Evolutionary conservation across 768 basidiomycete species (phyloP).

Genomic region (Gymnopilus junonius): DNA sequence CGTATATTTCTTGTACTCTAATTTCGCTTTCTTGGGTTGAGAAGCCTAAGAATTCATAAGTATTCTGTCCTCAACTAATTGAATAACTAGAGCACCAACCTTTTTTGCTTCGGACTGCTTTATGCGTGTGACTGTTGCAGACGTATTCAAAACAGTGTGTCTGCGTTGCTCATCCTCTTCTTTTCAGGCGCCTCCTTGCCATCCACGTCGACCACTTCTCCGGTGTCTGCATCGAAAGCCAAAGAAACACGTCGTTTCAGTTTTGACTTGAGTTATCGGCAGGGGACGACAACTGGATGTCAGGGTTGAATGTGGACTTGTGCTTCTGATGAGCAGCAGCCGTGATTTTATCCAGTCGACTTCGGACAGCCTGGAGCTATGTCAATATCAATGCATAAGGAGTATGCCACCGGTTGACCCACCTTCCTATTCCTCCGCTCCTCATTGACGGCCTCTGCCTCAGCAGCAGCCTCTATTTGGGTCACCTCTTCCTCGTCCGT

Average conservation of each 20-base stretch:
- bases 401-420: background rate
- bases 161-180: conserved; percentile 64
- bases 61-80: background rate
- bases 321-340: conserved; percentile 71
- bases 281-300: conserved; percentile 35
- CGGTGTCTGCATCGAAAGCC: conserved; percentile 65
- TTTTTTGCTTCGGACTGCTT: conserved; percentile 68
- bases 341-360: conserved; percentile 63
- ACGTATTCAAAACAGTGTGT: conserved; percentile 74
- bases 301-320: conserved; percentile 69
- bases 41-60: conserved; percentile 47
- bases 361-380: conserved; percentile 51
- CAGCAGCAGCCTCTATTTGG: conserved; percentile 58
- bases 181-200: conserved; percentile 28
- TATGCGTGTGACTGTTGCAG: conserved; percentile 65
- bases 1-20: conserved; percentile 55
- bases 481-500: conserved; percentile 75
- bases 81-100: conserved; percentile 36
- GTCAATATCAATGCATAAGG: background rate
- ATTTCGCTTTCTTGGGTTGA: conserved; percentile 64
- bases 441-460: conserved; percentile 62
- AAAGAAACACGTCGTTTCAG: conserved; percentile 56
- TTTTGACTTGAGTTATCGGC: conserved; percentile 33
- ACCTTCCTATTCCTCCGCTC: conserved; percentile 60
- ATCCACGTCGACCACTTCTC: conserved; percentile 51